phyloP scores from a whole-genome alignment of 129 eudicot species.

The Tagetes erecta region DNA sequence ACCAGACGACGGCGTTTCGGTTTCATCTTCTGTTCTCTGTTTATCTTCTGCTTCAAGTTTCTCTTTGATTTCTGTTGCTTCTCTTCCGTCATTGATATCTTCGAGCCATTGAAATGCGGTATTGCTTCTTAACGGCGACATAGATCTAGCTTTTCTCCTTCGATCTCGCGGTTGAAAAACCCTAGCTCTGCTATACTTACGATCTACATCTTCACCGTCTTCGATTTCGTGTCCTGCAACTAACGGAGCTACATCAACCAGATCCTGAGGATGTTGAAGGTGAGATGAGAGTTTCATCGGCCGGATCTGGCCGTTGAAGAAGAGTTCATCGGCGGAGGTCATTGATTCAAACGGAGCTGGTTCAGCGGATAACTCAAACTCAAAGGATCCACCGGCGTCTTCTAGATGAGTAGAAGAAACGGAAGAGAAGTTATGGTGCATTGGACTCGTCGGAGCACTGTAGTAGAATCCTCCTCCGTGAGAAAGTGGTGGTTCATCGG shows the following conservation, averaged over 20 bases:
- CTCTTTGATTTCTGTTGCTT: slow-evolving; percentile 24
- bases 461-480: slow-evolving; percentile 54
- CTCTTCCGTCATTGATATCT: slow-evolving; percentile 30
- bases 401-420: slow-evolving; percentile 22
- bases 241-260: slow-evolving; percentile 44
- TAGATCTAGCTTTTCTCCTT: slow-evolving; percentile 74
- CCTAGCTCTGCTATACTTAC: slow-evolving; percentile 36
- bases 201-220: slow-evolving; percentile 13
- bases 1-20: slow-evolving; percentile 59
- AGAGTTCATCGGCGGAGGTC: slow-evolving; percentile 81
- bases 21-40: slow-evolving; percentile 20
- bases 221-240: slow-evolving; percentile 25
- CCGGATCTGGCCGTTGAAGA: slow-evolving; percentile 88
- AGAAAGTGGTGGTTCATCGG: slow-evolving; percentile 34
- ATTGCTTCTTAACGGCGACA: slow-evolving; percentile 60
- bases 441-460: slow-evolving; percentile 89
- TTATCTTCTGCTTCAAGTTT: slow-evolving; percentile 20
- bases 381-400: slow-evolving; percentile 42
- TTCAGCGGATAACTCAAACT: slow-evolving; percentile 55
- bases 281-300: slow-evolving; percentile 79
- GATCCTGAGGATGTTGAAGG: slow-evolving; percentile 67
- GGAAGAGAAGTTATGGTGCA: slow-evolving; percentile 42
- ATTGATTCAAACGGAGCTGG: slow-evolving; percentile 44
- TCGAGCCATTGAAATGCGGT: slow-evolving; percentile 49
- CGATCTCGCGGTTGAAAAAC: slow-evolving; percentile 50